phyloP scores from a whole-genome alignment of 2,329 filamentous ascomycete species.

The Botryotinia calthae region DNA sequence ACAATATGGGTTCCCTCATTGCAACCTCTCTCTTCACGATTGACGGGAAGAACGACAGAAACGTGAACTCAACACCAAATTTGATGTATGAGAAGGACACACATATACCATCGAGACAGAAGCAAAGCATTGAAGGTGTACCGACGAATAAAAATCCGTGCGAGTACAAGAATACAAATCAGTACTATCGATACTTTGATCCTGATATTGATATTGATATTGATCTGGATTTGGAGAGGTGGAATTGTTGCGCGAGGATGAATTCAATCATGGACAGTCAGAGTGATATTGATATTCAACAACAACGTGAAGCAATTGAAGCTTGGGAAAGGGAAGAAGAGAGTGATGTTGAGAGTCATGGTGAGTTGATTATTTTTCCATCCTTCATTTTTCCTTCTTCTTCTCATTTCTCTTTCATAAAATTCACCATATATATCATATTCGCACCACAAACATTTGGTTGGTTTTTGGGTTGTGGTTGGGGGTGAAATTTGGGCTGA shows the following conservation, averaged over 20 bases:
- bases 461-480: not conserved
- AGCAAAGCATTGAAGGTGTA: not conserved
- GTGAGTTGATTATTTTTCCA: not conserved
- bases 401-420: not conserved
- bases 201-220: not conserved
- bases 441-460: not conserved
- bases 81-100: not conserved
- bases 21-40: not conserved
- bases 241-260: conserved; percentile 21
- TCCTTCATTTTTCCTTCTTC: not conserved
- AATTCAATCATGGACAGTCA: not conserved
- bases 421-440: not conserved
- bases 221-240: conserved; percentile 2
- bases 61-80: not conserved
- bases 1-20: not conserved
- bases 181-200: not conserved
- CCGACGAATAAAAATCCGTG: not conserved
- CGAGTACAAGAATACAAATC: not conserved
- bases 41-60: not conserved
- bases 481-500: not conserved
- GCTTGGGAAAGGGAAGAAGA: conserved; percentile 6
- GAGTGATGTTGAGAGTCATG: conserved; percentile 10
- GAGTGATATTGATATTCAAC: not conserved
- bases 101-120: not conserved
- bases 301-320: conserved; percentile 1